Base-by-base conservation (phyloP, 2,329 filamentous ascomycete species). In the Arthrobotrys sinensis region DNA sequence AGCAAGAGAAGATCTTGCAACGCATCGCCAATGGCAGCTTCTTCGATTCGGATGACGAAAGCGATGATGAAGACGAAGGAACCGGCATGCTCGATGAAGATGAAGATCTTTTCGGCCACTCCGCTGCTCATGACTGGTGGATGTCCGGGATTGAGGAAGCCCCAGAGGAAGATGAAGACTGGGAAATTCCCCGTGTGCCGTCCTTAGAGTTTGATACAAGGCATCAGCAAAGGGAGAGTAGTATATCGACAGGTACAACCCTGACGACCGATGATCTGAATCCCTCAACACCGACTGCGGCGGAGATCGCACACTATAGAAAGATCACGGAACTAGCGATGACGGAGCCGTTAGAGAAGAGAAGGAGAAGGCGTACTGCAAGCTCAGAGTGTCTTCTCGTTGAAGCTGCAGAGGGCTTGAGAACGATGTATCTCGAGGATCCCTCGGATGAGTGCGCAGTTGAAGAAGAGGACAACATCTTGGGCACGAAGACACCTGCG, bases 301-400 rank as follows among this genome's bases (percentile, higher is more conserved):
- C 66, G 32, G 66, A 77, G 21, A 70, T 70, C 24, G 55, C 72
- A 46, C 63, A 68, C 16, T 67, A 75, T n/a, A 34, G 72, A 6
- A 68, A 69, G 40, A 76, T 76, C 10, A 68, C 65, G 12, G 72
- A 76, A 46, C 38, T 66, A 55, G 60, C 57, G 3, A 71, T 71
- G 73, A 36, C 66, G 5, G 52, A 34, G 12, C 14, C 48, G n/a
- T 4, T 3, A 45, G 66, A 72, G 43, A 73, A 57, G 60, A 63
- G 62, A 28, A 55, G 68, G 12, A 45, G 76, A 48, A 72, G 76
- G 45, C 76, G 76, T 1, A 79, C 76, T 1, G 76, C 76, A 19
- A 79, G 76, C 24, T 79, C 76, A 2, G 76, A 73, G 43, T 79
- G 76, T 48, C 21, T 79, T 21, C 55, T 79, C 7, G 32, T 73